These are phyloP conservation scores for Rhizopogon vinicolor DNA, from an alignment of 768 basidiomycete genomes.

Conservation along the genomic window DNA sequence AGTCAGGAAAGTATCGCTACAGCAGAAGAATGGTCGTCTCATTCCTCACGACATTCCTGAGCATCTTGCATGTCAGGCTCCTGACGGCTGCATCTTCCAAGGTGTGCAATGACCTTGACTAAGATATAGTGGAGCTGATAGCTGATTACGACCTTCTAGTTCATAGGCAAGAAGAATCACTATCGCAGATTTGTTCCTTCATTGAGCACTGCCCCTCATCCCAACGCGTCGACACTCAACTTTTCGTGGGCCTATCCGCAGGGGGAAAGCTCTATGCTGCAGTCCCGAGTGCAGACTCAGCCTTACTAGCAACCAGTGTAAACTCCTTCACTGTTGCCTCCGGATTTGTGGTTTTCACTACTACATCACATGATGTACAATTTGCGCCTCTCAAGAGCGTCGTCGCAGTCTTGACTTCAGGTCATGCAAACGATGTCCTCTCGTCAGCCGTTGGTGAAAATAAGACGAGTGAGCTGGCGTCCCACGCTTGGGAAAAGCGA, in stretches of 20 bases:
- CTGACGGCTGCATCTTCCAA: conserved; percentile 43
- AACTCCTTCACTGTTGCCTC: conserved; percentile 75
- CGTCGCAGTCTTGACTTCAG: conserved; percentile 3
- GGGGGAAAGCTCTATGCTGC: conserved; percentile 63
- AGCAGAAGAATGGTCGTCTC: conserved; percentile 44
- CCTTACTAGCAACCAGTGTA: conserved; percentile 43
- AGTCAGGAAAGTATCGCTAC: conserved; percentile 17
- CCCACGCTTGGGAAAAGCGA: conserved; percentile 58
- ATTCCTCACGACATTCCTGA: conserved; percentile 18
- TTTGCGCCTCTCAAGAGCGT: conserved; percentile 55
- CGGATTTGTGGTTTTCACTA: conserved; percentile 81
- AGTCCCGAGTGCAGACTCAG: conserved; percentile 20
- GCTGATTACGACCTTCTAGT: background rate
- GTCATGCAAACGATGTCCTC: conserved; percentile 10
- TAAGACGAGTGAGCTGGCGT: conserved; percentile 3
- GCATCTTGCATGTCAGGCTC: conserved; percentile 37
- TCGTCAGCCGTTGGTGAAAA: conserved; percentile 25
- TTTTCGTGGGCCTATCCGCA: conserved; percentile 62
- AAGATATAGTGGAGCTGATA: conserved; percentile 1
- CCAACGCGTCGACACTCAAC: conserved; percentile 20
- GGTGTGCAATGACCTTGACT: conserved; percentile 25
- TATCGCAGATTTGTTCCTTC: conserved; percentile 34
- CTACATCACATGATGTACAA: conserved; percentile 72
- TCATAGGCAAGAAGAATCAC: conserved; percentile 10
- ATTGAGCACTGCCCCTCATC: conserved; percentile 57